Conservation (phyloP, 2,329 filamentous ascomycete species). For the Incumbomyces delicatus region DNA sequence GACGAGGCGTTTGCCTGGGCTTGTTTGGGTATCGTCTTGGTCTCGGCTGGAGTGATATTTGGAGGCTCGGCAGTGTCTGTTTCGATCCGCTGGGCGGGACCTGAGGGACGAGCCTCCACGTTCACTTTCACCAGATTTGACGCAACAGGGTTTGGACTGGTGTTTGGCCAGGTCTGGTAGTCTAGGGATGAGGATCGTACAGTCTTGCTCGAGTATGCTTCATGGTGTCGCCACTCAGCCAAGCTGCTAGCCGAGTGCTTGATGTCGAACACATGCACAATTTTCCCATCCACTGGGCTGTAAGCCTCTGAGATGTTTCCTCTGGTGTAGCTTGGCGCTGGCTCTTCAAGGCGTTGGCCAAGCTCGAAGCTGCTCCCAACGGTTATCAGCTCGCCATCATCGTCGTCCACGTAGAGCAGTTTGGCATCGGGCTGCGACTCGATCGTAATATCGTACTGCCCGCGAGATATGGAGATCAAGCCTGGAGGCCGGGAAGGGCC, state of each 20-base stretch:
- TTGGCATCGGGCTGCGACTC: conserved; percentile 31
- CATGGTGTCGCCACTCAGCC: conserved; percentile 18
- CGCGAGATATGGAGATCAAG: conserved; percentile 31
- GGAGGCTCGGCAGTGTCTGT: too few species aligned
- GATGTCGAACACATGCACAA: conserved; percentile 40
- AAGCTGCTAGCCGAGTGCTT: conserved; percentile 12
- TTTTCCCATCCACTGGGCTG: conserved; percentile 15
- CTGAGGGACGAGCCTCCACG: background rate
- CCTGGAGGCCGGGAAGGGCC: conserved; percentile 19
- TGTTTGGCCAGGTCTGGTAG: background rate
- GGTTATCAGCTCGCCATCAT: conserved; percentile 37
- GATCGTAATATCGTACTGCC: conserved; percentile 35
- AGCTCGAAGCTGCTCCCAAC: conserved; percentile 40
- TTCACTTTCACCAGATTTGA: background rate
- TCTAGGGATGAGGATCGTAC: background rate
- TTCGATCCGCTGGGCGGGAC: background rate
- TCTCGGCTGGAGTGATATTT: background rate
- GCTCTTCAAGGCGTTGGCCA: conserved; percentile 36
- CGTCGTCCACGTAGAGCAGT: conserved; percentile 37
- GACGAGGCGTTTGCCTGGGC: background rate
- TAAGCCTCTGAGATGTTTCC: background rate
- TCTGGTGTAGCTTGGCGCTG: conserved; percentile 12
- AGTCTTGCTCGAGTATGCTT: conserved; percentile 15
- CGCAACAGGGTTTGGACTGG: background rate
- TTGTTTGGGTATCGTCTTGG: background rate